These are phyloP conservation scores for Auriscalpium orientale DNA, from an alignment of 768 basidiomycete species.

Conservation along the genomic window DNA sequence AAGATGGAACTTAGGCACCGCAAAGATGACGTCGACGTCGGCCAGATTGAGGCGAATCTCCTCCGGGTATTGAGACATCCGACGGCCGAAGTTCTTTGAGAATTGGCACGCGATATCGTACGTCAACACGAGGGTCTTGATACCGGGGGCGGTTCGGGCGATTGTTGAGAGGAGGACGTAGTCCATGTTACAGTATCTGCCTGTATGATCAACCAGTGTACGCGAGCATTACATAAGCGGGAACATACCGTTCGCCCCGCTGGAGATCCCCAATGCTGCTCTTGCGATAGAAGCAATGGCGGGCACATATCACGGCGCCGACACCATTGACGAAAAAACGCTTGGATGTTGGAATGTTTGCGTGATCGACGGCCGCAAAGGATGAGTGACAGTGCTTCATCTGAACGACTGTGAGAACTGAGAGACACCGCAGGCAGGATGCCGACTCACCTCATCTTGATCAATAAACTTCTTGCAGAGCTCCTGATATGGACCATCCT, in stretches of 20 bases:
- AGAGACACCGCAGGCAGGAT: background rate
- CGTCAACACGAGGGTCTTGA: background rate
- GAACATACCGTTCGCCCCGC: background rate
- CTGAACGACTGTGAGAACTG: background rate
- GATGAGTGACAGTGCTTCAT: background rate
- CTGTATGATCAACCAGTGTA: background rate
- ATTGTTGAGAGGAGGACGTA: conserved; percentile 11
- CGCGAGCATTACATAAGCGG: too few relatives aligned
- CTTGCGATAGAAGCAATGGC: background rate
- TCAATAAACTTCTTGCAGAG: background rate
- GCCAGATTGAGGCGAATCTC: background rate
- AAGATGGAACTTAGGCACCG: conserved; percentile 11
- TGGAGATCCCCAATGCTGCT: background rate
- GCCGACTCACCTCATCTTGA: conserved; percentile 14
- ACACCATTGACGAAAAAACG: conserved; percentile 4
- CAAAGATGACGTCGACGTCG: background rate
- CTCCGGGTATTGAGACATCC: background rate
- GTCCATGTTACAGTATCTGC: conserved; percentile 19
- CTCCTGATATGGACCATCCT: background rate
- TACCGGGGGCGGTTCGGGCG: background rate
- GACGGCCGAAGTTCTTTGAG: background rate
- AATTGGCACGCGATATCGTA: conserved; percentile 2
- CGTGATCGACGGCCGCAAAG: conserved; percentile 1
- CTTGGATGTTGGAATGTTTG: conserved; percentile 1
- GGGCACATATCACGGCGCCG: conserved; percentile 7